A percentile compares a stretch with the other conserved stretches of the same genome.
Evolutionary conservation across 2,329 filamentous ascomycete species (phyloP).

Genomic region (Oidium heveae): DNA sequence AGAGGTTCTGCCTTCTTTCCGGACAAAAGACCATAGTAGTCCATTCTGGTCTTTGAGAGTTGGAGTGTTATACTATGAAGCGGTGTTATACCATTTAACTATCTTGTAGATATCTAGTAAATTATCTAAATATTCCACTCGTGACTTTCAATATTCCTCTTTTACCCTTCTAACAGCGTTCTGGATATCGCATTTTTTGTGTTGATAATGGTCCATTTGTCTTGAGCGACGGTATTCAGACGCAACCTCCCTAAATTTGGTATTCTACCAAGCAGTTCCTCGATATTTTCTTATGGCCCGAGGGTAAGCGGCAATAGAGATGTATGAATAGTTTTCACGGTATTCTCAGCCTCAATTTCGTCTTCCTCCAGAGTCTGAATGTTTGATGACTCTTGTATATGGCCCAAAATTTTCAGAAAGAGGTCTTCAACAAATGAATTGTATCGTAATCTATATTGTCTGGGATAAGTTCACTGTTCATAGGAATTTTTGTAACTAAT

Average conservation of each 20-base stretch:
- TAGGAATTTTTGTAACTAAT: background rate
- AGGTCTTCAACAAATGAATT: background rate
- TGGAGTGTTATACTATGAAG: too few species aligned
- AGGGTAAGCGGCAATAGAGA: background rate
- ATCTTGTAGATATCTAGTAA: too few species aligned
- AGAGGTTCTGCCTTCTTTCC: too few species aligned
- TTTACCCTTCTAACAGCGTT: too few species aligned
- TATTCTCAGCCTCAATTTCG: background rate
- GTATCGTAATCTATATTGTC: background rate
- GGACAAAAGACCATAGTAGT: too few species aligned
- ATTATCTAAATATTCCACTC: too few species aligned
- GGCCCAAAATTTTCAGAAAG: background rate
- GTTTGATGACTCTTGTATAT: background rate
- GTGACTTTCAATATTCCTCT: too few species aligned
- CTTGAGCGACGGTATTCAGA: background rate
- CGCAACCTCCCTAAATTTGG: background rate
- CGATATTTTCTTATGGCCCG: background rate
- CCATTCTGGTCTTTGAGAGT: too few species aligned
- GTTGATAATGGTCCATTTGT: background rate
- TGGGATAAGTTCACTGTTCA: background rate
- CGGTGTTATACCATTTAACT: too few species aligned
- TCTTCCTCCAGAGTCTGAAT: background rate
- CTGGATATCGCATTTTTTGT: too few species aligned
- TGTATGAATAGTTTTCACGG: background rate
- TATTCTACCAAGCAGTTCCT: background rate